Evolutionary conservation across 2,329 filamentous ascomycete genomes (phyloP).

Genomic region (Ascochyta rabiei): DNA sequence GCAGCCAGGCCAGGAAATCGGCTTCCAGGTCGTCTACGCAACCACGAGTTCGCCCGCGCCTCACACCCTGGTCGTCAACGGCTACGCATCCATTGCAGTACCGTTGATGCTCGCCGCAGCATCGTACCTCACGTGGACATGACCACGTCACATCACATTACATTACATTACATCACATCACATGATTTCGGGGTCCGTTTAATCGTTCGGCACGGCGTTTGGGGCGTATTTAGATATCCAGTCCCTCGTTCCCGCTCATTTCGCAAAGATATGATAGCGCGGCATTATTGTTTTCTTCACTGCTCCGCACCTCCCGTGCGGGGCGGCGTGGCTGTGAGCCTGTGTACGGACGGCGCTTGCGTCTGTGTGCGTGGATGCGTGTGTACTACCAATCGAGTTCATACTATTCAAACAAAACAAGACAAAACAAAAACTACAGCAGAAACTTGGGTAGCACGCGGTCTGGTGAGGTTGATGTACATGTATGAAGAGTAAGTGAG

Average conservation of each 20-base stretch:
- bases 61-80: conserved; percentile 31
- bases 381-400: conserved; percentile 9
- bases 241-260: conserved; percentile 13
- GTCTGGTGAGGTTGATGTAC: not conserved
- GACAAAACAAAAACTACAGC: not conserved
- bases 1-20: conserved; percentile 55
- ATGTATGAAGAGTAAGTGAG: not conserved
- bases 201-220: conserved; percentile 16
- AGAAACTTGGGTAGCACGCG: not conserved
- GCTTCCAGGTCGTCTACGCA: conserved; percentile 78
- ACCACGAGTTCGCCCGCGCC: conserved; percentile 44
- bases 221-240: conserved; percentile 34
- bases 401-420: not conserved
- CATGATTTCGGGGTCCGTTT: too few species aligned
- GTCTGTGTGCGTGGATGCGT: conserved; percentile 8
- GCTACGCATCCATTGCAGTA: conserved; percentile 33
- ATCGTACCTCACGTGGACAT: conserved; percentile 38
- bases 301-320: not conserved
- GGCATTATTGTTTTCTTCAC: not conserved
- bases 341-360: conserved; percentile 9
- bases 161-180: too few species aligned
- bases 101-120: conserved; percentile 37
- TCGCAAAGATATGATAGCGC: conserved; percentile 1
- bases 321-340: not conserved
- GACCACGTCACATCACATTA: not conserved